These are phyloP conservation scores for Fusarium tuaranense DNA, from an alignment of 2,329 filamentous ascomycete species.

Conservation along the genomic window DNA sequence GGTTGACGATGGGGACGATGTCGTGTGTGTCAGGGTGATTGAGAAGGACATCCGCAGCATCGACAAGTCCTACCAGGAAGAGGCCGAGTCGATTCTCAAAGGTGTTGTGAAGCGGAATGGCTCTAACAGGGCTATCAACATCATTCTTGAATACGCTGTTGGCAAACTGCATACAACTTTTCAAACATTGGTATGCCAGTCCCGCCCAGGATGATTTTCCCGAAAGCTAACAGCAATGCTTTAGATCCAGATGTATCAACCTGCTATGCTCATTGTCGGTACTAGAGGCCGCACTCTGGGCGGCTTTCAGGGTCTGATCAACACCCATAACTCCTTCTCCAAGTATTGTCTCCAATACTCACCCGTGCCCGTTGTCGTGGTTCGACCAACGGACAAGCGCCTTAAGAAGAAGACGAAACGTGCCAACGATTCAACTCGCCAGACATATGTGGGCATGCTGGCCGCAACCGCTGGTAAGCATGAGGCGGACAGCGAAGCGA, in stretches of 20 bases:
- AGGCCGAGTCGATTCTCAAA: slow-evolving; percentile 80
- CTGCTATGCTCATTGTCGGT: slow-evolving; percentile 90
- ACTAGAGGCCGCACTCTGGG: slow-evolving; percentile 87
- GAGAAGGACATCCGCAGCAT: slow-evolving; percentile 83
- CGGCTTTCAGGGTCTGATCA: slow-evolving; percentile 86
- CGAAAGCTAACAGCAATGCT: slow-evolving; percentile 10
- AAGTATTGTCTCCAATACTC: slow-evolving; percentile 97
- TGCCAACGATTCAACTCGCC: slow-evolving; percentile 78
- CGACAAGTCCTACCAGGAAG: slow-evolving; percentile 78
- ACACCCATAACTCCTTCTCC: slow-evolving; percentile 83
- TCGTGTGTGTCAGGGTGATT: slow-evolving; percentile 89
- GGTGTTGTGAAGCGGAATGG: slow-evolving; percentile 82
- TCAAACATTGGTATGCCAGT: slow-evolving; percentile 79
- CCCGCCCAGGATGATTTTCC: not conserved
- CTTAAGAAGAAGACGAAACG: slow-evolving; percentile 92
- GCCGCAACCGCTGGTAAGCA: slow-evolving; percentile 70
- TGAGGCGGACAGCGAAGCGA: slow-evolving; percentile 67
- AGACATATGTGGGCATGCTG: slow-evolving; percentile 83
- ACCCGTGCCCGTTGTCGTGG: slow-evolving; percentile 92
- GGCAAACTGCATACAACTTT: slow-evolving; percentile 93
- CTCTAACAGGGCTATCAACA: slow-evolving; percentile 83
- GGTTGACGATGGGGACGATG: slow-evolving; percentile 92
- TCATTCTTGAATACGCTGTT: slow-evolving; percentile 88
- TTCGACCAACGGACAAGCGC: slow-evolving; percentile 87
- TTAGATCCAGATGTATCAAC: slow-evolving; percentile 91